Evolutionary conservation across 1,139 yeast species (phyloP).

Genomic region (Citeromyces siamensis): DNA sequence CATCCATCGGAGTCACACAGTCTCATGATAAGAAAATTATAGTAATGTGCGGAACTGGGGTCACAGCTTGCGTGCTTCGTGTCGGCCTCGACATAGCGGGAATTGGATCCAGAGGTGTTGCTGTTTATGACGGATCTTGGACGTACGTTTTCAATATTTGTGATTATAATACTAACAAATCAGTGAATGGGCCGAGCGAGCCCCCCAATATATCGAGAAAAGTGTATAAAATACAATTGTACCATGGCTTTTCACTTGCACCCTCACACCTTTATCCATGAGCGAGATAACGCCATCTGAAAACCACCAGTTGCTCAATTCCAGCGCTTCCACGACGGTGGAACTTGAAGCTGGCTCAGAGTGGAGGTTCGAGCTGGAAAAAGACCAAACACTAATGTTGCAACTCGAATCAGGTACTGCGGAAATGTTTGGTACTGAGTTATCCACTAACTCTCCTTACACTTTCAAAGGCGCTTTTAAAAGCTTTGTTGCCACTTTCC

Average conservation of each 20-base stretch:
- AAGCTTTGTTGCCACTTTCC: conserved; percentile 47
- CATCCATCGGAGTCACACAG: conserved; percentile 22
- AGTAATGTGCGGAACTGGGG: conserved; percentile 93
- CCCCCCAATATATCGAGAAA: conserved; percentile 16
- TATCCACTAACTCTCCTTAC: conserved; percentile 60
- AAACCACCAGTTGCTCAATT: not conserved
- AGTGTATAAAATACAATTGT: too few species aligned
- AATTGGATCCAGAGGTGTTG: conserved; percentile 29
- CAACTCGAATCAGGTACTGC: conserved; percentile 59
- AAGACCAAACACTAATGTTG: conserved; percentile 39
- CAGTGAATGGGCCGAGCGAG: conserved; percentile 20
- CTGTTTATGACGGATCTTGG: conserved; percentile 94
- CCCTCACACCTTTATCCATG: too few species aligned
- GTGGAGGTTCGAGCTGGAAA: conserved; percentile 72
- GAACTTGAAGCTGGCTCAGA: conserved; percentile 26
- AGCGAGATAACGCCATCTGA: too few species aligned
- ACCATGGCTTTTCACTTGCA: too few species aligned
- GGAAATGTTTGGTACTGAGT: conserved; percentile 88
- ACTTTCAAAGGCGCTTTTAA: conserved; percentile 44
- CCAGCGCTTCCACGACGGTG: not conserved
- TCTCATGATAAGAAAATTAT: conserved; percentile 44
- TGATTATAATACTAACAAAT: conserved; percentile 2
- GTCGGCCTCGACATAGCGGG: conserved; percentile 56
- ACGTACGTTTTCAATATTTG: conserved; percentile 22
- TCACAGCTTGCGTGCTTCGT: conserved; percentile 77